These are phyloP conservation scores for Colletotrichum neosansevieriae DNA, from an alignment of 2,329 filamentous ascomycete genomes.

Conservation along the genomic window DNA sequence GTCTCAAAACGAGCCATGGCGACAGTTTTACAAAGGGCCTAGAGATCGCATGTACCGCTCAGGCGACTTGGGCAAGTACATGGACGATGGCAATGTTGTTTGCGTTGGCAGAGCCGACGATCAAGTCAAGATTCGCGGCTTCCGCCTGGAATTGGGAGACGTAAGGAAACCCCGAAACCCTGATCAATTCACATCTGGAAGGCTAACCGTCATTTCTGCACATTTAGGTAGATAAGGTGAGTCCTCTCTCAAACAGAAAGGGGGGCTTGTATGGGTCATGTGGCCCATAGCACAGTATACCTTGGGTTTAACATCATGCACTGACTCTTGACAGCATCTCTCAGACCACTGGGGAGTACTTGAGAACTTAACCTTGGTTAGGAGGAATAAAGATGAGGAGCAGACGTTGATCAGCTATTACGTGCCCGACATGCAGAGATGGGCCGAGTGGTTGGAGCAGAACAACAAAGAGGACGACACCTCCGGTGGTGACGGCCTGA, in stretches of 20 bases:
- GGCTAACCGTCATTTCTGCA: slow-evolving; percentile 58
- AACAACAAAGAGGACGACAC: slow-evolving; percentile 13
- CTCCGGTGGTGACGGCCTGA: slow-evolving; percentile 31
- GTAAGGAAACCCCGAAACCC: slow-evolving; percentile 58
- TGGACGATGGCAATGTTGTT: slow-evolving; percentile 77
- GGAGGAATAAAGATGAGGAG: slow-evolving; percentile 87
- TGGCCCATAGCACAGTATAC: too few species aligned
- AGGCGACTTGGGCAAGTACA: slow-evolving; percentile 86
- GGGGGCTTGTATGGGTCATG: too few species aligned
- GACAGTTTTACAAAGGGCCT: slow-evolving; percentile 81
- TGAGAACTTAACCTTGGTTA: slow-evolving; percentile 73
- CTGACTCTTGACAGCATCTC: background rate
- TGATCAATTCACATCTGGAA: too few species aligned
- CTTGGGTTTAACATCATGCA: background rate
- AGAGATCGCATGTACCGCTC: slow-evolving; percentile 89
- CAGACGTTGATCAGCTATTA: slow-evolving; percentile 89
- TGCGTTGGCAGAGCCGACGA: slow-evolving; percentile 83
- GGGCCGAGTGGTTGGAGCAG: slow-evolving; percentile 27
- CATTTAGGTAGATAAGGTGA: background rate
- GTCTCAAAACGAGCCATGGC: slow-evolving; percentile 74
- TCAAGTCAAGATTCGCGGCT: slow-evolving; percentile 96
- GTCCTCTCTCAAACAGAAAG: too few species aligned
- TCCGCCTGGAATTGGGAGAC: slow-evolving; percentile 93
- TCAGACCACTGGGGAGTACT: slow-evolving; percentile 10
- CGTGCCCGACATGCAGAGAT: slow-evolving; percentile 58